phyloP scores from a whole-genome alignment of 257 asterid species.

The Jasminum sambac region DNA sequence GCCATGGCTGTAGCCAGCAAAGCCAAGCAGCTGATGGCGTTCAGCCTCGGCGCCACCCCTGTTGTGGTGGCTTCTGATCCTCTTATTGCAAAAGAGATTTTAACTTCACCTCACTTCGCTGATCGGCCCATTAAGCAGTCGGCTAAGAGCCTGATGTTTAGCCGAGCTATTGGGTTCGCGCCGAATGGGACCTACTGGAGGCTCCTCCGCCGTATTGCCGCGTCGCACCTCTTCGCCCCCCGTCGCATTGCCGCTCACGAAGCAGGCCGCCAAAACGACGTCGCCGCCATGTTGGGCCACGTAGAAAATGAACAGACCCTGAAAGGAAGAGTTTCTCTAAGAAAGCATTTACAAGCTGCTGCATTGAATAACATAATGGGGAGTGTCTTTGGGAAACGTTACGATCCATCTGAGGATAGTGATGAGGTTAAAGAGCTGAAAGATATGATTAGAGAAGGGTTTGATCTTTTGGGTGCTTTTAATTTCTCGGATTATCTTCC shows the following conservation, averaged over 20 bases:
- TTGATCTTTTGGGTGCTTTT: slow-evolving; percentile 56
- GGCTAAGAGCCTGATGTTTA: slow-evolving; percentile 57
- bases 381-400: slow-evolving; percentile 58
- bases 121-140: slow-evolving; percentile 75
- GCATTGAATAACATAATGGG: slow-evolving; percentile 54
- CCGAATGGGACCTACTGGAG: slow-evolving; percentile 77
- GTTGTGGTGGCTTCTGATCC: slow-evolving; percentile 62
- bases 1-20: slow-evolving; percentile 30
- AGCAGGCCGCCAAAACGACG: slow-evolving; percentile 28
- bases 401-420: slow-evolving; percentile 23
- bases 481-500: slow-evolving; percentile 70
- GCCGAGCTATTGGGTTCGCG: slow-evolving; percentile 74
- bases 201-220: slow-evolving; percentile 58
- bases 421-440: slow-evolving; percentile 38
- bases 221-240: slow-evolving; percentile 59
- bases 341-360: slow-evolving; percentile 47
- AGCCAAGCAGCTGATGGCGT: slow-evolving; percentile 65
- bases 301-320: slow-evolving; percentile 26
- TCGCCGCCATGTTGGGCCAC: slow-evolving; percentile 26
- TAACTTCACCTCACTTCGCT: slow-evolving; percentile 48
- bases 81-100: slow-evolving; percentile 42
- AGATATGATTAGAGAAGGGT: slow-evolving; percentile 62
- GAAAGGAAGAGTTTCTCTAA: slow-evolving; percentile 25
- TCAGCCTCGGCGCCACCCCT: slow-evolving; percentile 66
- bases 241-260: slow-evolving; percentile 51